phyloP scores from a whole-genome alignment of 106 monocot genomes.

The Alisma plantagoaquatica region DNA sequence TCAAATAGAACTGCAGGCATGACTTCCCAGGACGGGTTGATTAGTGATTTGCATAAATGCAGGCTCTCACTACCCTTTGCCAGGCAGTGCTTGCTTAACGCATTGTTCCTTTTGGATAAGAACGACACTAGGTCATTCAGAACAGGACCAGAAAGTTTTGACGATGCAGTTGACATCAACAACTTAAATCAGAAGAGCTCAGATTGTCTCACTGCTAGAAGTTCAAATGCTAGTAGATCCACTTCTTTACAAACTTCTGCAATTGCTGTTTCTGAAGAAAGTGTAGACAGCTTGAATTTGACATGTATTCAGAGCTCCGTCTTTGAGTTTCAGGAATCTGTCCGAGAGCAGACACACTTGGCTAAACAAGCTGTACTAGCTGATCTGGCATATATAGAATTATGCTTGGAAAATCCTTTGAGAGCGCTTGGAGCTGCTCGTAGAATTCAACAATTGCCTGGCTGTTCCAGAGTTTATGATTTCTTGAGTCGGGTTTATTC shows the following conservation, averaged over 20 bases:
- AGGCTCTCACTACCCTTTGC: conserved; percentile 55
- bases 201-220: conserved; percentile 18
- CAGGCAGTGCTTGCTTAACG: conserved; percentile 48
- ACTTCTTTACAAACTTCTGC: conserved; percentile 22
- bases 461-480: conserved; percentile 42
- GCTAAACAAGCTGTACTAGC: conserved; percentile 46
- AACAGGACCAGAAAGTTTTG: conserved; percentile 3
- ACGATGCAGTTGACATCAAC: neutral
- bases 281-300: conserved; percentile 6
- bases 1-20: conserved; percentile 6
- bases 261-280: conserved; percentile 25
- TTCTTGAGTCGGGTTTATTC: conserved; percentile 61
- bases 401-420: conserved; percentile 42
- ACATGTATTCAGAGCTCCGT: conserved; percentile 29
- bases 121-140: conserved; percentile 14
- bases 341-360: conserved; percentile 41
- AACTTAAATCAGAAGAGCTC: conserved; percentile 18
- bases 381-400: conserved; percentile 52
- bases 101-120: conserved; percentile 35
- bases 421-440: conserved; percentile 38
- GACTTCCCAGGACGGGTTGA: conserved; percentile 10
- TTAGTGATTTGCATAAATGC: neutral
- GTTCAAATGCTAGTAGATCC: conserved; percentile 2
- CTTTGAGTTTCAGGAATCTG: conserved; percentile 31
- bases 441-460: conserved; percentile 33